Base-by-base conservation (phyloP, 768 basidiomycete genomes). In the Imleria badia region DNA sequence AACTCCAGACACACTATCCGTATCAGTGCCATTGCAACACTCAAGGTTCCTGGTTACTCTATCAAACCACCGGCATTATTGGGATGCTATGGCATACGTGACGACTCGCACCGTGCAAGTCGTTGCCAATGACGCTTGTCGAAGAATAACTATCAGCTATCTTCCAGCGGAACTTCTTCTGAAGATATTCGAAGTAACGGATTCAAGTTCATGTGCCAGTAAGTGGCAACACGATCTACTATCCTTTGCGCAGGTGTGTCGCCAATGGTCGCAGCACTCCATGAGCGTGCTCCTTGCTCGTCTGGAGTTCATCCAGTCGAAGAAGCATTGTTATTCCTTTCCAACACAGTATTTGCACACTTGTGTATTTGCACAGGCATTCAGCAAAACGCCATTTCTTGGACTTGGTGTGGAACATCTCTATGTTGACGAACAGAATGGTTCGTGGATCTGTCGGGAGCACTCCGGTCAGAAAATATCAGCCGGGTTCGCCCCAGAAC, bases 221-320 rank as follows among this genome's bases (percentile, higher is more conserved):
- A n/a, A n/a, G 1, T 60, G 56, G 56, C 35, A 59, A 36, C 15
- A 23, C 1, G 40, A 59, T 39, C 40, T 59, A 2, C 17, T 59
- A 2, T 54, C 48, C 3, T 46, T 42, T 34, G 48, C 56, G 11
- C 56, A 58, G 36, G 59, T 53, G 2, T 60, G 47, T 20, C 44
- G 51, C 23, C 17, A 38, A 19, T 60, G 59, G 58, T 59, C 43
- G 8, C 20, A 8, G 2, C 41, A 39, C 17, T 11, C 42, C 13
- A 33, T 59, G 44, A 29, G 7, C 10, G 3, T 53, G 6, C 29
- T 60, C 9, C 44, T 30, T 13, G n/a, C 33, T 30, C 41, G 36
- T 12, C 30, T 45, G n/a, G 45, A 54, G 22, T 41, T 39, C 17
- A 1, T 44, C 12, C 15, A 47, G 19, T 3, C 15, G 30, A 9